Evolutionary conservation across 305 asterid genomes (phyloP).

Genomic region (Fraxinus paxiana): DNA sequence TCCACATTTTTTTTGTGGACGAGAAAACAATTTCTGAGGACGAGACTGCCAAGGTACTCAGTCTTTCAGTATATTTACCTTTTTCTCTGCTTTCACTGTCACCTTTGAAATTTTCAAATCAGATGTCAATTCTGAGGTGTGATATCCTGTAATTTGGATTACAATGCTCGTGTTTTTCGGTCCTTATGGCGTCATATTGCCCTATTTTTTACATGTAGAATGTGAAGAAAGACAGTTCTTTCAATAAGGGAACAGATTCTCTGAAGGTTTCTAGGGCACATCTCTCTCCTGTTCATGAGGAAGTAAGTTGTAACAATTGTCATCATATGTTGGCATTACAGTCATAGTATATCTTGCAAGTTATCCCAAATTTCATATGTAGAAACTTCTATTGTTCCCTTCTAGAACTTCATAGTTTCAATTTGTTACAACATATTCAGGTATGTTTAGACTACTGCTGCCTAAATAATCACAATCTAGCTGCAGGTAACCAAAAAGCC

Average conservation of each 20-base stretch:
- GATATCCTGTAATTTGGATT: slow-evolving; percentile 1
- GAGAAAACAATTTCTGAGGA: slow-evolving; percentile 76
- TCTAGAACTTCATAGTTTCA: background rate
- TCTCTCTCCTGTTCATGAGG: slow-evolving; percentile 55
- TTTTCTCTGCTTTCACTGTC: slow-evolving; percentile 5
- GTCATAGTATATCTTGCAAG: background rate
- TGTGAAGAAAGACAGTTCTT: slow-evolving; percentile 45
- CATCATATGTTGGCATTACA: background rate
- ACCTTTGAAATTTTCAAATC: background rate
- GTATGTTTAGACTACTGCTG: background rate
- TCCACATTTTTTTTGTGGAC: slow-evolving; percentile 28
- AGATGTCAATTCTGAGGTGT: background rate
- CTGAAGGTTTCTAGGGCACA: slow-evolving; percentile 31
- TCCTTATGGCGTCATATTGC: slow-evolving; percentile 3
- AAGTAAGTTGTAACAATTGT: slow-evolving; percentile 36
- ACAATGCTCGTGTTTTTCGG: background rate
- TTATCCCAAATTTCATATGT: background rate
- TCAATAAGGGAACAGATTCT: slow-evolving; percentile 36
- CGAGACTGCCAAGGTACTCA: slow-evolving; percentile 50
- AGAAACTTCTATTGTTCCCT: background rate
- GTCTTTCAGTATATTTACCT: background rate
- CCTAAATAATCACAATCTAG: slow-evolving; percentile 4
- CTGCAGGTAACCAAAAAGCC: slow-evolving; percentile 29
- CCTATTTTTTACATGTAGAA: slow-evolving; percentile 20
- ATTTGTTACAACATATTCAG: background rate